Base-by-base conservation (phyloP, 139 green algal species). In the Mesostigma viride region DNA sequence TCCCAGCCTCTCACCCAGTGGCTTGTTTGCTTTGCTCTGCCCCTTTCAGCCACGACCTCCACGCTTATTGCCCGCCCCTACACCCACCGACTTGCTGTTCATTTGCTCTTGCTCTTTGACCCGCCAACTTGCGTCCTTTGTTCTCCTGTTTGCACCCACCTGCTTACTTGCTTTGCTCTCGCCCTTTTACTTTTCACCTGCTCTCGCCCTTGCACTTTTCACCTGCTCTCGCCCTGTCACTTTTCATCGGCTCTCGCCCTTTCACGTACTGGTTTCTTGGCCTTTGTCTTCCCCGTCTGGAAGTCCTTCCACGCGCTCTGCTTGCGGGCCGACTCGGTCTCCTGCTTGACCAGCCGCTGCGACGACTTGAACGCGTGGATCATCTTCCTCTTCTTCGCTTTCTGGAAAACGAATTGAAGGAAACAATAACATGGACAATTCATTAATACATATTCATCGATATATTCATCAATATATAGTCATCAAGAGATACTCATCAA, bases 291-390 rank as follows among this genome's bases (percentile, higher is more conserved):
- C 40, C 58, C 58, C 46, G 70, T 68, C 26, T 69, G 11, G 62
- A 76, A 76, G 30, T 76, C 63, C 28, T 76, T 63, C 69, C 69
- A 76, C 11, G 69, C 40, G 35, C 73, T 69, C 26, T 76, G 69
- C 14, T 27, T n/a, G 63, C 73, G 57, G 64, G 73, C 68, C 22
- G 67, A 45, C 20, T 27, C 53, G 31, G 73, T 26, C 69, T 76
- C 69, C 62, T 73, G 35, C 51, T 63, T 64, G 44, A 73, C 69
- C 28, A 76, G 17, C 32, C 69, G 33, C 56, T 72, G 63, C 46
- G 68, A 73, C 33, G 69, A 76, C 62, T 76, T 76, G 40, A 72
- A 73, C 33, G 62, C 34, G 28, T 76, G 69, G n/a, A 67, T 65
- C 64, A 72, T 76, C 44, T 62, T 73, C 53, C 65, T 64, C 61